These are phyloP conservation scores for Butyriboletus pseudospeciosus DNA, from an alignment of 1,284 basidiomycete species.

Conservation along the genomic window DNA sequence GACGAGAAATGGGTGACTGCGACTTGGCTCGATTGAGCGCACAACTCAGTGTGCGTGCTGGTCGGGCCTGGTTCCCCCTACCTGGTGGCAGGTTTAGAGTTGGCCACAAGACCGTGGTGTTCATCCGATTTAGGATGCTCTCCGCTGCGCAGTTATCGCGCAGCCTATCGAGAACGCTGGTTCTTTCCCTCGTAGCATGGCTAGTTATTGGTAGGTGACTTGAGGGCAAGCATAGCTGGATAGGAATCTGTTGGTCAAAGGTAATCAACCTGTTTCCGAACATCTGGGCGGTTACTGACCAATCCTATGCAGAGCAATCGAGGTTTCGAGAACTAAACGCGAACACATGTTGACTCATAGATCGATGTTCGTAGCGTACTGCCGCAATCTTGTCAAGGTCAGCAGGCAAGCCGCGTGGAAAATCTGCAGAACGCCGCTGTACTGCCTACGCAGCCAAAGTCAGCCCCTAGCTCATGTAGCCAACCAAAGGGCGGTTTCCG, in stretches of 20 bases:
- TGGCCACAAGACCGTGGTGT: no score
- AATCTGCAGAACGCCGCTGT: not conserved
- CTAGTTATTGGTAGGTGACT: not conserved
- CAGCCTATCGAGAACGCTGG: no score
- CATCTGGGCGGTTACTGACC: no score
- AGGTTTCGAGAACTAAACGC: not conserved
- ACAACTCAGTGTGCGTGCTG: not conserved
- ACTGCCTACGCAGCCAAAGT: not conserved
- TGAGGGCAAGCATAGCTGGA: no score
- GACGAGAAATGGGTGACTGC: not conserved
- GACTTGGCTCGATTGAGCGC: not conserved
- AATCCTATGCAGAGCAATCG: not conserved
- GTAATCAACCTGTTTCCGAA: not conserved
- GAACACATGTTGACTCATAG: no score
- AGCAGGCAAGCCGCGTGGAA: no score
- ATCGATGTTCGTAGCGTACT: no score
- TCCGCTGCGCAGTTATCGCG: not conserved
- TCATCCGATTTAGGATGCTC: not conserved
- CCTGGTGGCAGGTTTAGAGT: not conserved
- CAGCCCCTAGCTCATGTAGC: not conserved
- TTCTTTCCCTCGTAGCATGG: not conserved
- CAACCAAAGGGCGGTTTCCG: not conserved
- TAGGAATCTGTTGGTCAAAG: not conserved
- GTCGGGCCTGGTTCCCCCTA: not conserved
- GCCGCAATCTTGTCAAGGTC: no score